These are phyloP conservation scores for Alternaria ventricosa DNA, from an alignment of 2,329 filamentous ascomycete species.

Conservation along the genomic window DNA sequence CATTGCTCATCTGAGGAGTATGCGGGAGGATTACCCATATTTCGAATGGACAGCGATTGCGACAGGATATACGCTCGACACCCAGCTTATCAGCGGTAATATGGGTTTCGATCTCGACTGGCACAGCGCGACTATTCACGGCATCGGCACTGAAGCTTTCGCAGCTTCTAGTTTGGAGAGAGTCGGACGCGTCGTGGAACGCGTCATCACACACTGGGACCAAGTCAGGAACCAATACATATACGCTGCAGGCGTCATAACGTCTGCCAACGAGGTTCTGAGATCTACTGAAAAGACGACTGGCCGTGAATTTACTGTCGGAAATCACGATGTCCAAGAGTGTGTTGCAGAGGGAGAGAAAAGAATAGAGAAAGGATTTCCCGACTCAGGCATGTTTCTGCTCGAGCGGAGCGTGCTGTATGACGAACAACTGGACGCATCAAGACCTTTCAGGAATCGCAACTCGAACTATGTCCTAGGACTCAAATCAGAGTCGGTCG, in stretches of 20 bases:
- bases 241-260: constrained; percentile 42
- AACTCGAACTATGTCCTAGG: constrained; percentile 28
- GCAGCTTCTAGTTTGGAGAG: constrained; percentile 44
- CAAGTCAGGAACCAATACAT: constrained; percentile 45
- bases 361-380: constrained; percentile 47
- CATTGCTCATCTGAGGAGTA: constrained; percentile 36
- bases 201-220: constrained; percentile 41
- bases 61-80: constrained; percentile 44
- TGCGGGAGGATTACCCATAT: constrained; percentile 2
- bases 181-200: constrained; percentile 37
- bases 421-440: constrained; percentile 36
- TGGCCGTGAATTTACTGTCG: constrained; percentile 38
- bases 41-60: constrained; percentile 47
- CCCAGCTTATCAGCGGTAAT: constrained; percentile 39
- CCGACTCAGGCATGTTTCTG: constrained; percentile 49
- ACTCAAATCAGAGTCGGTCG: constrained; percentile 26
- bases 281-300: constrained; percentile 35
- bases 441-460: constrained; percentile 32
- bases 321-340: constrained; percentile 43
- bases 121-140: constrained; percentile 49
- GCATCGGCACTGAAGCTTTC: constrained; percentile 44
- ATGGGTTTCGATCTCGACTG: constrained; percentile 50
- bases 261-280: constrained; percentile 43
- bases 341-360: constrained; percentile 43
- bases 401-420: constrained; percentile 49